Evolutionary conservation across 441 rosid genomes (phyloP), one percentile per base, ranked within the genome.

Genomic region (Erodium texanum): DNA sequence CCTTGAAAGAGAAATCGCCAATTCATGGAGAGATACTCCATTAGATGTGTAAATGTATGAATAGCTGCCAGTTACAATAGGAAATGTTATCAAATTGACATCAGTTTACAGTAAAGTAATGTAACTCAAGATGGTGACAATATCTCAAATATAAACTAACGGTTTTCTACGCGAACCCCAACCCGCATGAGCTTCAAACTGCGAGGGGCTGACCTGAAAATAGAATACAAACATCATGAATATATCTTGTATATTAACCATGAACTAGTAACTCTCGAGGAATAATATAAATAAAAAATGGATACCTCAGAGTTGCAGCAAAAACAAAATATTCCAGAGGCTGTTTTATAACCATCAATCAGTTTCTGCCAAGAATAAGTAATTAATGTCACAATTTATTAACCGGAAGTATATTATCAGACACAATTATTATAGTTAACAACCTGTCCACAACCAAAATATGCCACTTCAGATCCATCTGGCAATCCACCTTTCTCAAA

Each of bases 181-280:
- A 77, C 99, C 99, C 81, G 98, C 98, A 83, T 95, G 99, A 36
- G 99, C 86, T 81, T 95, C 99, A 76, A 95, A 95, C 70, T 92
- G 98, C 1, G 99, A 95, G 74, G 99, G 90, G 84, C 99, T 94
- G 79, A 94, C 98, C 99, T 94, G 89, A 80, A 76, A 67, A 62
- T 72, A 70, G 73, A 63, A 72, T 36, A 71, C 61, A 68, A 69
- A 64, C 61, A 59, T 52, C 71, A 41, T 61, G 32, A 73, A 63
- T 15, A 56, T 38, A 38, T 69, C 24, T 19, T 70, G 43, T 56
- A 36, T 24, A 71, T 24, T 19, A 54, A 54, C 61, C 61, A 54
- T 23, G 22, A 54, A 19, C 22, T 19, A 15, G 7, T 7, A 54
- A n/a, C n/a, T n/a, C 22, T 19, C 61, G 6, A 18, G 22, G 23